phyloP scores from a whole-genome alignment of 176 grass and related monocot genomes.

The Juncus inflexus region DNA sequence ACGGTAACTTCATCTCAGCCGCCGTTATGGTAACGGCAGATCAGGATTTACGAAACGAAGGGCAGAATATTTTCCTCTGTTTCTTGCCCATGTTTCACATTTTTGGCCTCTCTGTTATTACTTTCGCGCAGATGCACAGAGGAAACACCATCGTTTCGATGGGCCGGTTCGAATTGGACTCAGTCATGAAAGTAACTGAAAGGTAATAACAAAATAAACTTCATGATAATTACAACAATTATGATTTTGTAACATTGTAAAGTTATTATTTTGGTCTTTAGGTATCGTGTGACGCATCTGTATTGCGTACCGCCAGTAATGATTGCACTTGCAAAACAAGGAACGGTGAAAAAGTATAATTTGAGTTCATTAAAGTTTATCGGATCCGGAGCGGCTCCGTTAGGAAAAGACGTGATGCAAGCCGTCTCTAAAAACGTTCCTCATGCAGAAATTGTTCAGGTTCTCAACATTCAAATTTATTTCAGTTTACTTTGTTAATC shows the following conservation, averaged over 20 bases:
- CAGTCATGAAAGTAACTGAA: constrained; percentile 49
- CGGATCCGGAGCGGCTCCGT: constrained; percentile 83
- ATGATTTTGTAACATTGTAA: neutral
- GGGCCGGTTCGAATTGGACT: constrained; percentile 61
- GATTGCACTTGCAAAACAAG: constrained; percentile 78
- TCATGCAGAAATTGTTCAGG: constrained; percentile 51
- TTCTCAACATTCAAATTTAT: constrained; percentile 11
- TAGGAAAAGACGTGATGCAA: constrained; percentile 93
- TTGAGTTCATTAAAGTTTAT: constrained; percentile 64
- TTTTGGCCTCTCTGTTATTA: constrained; percentile 67
- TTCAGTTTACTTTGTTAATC: too few relatives aligned
- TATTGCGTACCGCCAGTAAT: constrained; percentile 90
- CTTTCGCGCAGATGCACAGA: constrained; percentile 62
- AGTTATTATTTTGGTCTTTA: neutral
- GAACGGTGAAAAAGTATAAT: constrained; percentile 50
- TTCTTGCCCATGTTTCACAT: constrained; percentile 99
- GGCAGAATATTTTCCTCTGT: constrained; percentile 72
- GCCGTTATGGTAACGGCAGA: constrained; percentile 50
- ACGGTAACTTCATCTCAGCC: constrained; percentile 71
- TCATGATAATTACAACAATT: constrained; percentile 7
- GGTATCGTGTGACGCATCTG: constrained; percentile 49
- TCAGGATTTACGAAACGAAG: constrained; percentile 59
- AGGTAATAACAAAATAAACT: constrained; percentile 15
- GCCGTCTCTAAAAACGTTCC: constrained; percentile 62
- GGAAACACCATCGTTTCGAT: constrained; percentile 65